Evolutionary conservation across 2,329 filamentous ascomycete genomes (phyloP), one percentile per base, ranked within the genome.

Genomic region (Bipolaris victoriae): DNA sequence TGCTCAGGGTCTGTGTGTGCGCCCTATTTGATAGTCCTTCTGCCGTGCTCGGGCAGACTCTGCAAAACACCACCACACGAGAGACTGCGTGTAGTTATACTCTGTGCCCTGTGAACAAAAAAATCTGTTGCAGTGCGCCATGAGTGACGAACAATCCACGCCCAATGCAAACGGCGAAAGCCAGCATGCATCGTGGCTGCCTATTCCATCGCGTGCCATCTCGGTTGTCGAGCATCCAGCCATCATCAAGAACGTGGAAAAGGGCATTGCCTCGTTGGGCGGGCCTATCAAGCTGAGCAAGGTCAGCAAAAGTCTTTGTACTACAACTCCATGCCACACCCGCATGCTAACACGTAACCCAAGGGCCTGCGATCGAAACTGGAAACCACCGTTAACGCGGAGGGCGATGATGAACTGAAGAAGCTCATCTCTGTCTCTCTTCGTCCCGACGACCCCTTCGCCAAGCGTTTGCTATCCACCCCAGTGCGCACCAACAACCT

Each of bases 401-500:
- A 69, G 11, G 62, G 61, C 46, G 65, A 68, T 16, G 67, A 69
- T 43, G 78, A 80, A 55, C 69, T 78, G 36, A 80, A 83, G 54
- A 80, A 80, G 39, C 79, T 81, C 49, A 79, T 85, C 22, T 89
- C 89, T 1, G 78, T 96, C n/a, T 90, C 90, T 66, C 81, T 98
- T 52, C 87, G 91, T 20, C 90, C 90, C 22, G 85, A 92, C 62
- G 92, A 96, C 74, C 88, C 89, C 2, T 87, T 91, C 68, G 88
- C 90, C 67, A 89, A 90, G 65, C 90, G 91, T 7, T 81, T 97
- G 59, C 81, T 89, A 65, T 97, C 94, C 7, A 88, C 88, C 40
- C 90, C 89, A 70, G 85, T 88, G 31, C 79, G 85, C 18, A 90
- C 91, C 9, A 91, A 92, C 71, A 96, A 97, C 70, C 80, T 98